These are phyloP conservation scores for Pseudocercospora cruenta DNA, from an alignment of 2,329 filamentous ascomycete species.

Conservation along the genomic window DNA sequence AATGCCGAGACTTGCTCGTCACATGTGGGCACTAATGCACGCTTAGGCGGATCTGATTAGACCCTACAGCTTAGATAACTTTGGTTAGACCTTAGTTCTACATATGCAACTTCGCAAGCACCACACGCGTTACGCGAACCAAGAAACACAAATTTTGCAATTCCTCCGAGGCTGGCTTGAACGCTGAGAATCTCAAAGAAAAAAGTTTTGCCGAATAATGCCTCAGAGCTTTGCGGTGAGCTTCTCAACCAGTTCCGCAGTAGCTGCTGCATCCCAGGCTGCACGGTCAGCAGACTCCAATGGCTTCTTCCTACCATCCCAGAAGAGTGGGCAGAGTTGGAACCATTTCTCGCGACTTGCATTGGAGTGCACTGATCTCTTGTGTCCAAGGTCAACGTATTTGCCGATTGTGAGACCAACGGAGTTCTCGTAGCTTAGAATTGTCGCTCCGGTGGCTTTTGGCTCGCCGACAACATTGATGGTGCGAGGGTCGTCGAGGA, in stretches of 20 bases:
- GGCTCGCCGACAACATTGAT: constrained; percentile 68
- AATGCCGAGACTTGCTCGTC: neutral
- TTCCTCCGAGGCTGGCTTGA: neutral
- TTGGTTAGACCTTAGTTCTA: neutral
- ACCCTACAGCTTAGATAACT: constrained; percentile 1
- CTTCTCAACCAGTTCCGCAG: neutral
- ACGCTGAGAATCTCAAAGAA: neutral
- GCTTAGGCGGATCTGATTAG: constrained; percentile 2
- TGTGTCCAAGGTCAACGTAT: constrained; percentile 46
- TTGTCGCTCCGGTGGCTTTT: constrained; percentile 68
- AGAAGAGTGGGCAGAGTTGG: constrained; percentile 52
- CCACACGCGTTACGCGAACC: neutral
- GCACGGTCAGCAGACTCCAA: constrained; percentile 31
- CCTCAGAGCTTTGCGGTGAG: neutral
- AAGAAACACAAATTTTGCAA: neutral
- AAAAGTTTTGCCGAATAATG: neutral
- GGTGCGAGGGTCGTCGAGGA: constrained; percentile 62
- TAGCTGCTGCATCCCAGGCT: constrained; percentile 28
- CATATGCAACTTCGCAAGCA: neutral
- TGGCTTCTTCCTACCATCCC: constrained; percentile 45
- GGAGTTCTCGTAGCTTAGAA: constrained; percentile 73
- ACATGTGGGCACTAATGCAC: neutral
- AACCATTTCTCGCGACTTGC: constrained; percentile 47
- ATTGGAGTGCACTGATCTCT: constrained; percentile 42
- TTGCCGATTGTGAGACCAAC: constrained; percentile 71